Conservation (phyloP, 305 asterid genomes). For the Fraxinus greggii region DNA sequence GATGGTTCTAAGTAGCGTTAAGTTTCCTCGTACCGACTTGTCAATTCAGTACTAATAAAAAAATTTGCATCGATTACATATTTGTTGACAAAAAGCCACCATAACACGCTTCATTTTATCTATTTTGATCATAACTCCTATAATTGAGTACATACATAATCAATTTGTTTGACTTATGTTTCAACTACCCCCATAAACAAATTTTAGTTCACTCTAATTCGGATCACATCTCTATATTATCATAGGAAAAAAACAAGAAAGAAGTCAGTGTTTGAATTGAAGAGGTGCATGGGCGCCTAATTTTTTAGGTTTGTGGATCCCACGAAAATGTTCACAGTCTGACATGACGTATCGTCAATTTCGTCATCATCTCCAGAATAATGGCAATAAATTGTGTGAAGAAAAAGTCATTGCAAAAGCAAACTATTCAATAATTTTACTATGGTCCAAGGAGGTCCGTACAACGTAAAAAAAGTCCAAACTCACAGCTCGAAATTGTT, state of each 20-base stretch:
- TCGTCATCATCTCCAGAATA: background rate
- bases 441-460: background rate
- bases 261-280: background rate
- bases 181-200: too few relatives aligned
- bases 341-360: background rate
- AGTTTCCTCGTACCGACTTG: too few relatives aligned
- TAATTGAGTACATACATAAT: too few relatives aligned
- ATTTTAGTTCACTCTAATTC: too few relatives aligned
- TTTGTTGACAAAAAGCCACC: too few relatives aligned
- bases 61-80: too few relatives aligned
- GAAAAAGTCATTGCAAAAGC: background rate
- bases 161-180: too few relatives aligned
- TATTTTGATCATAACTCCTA: too few relatives aligned
- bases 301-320: background rate
- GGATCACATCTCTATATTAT: too few relatives aligned
- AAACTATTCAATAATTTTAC: background rate
- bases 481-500: slow-evolving; percentile 1
- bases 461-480: background rate
- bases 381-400: background rate
- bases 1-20: too few relatives aligned
- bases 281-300: background rate
- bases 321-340: background rate
- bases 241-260: background rate
- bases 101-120: too few relatives aligned
- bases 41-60: too few relatives aligned